These are phyloP conservation scores for Tetrahymena thermophila DNA, from an alignment of 73 alveolate species.

Conservation along the genomic window DNA sequence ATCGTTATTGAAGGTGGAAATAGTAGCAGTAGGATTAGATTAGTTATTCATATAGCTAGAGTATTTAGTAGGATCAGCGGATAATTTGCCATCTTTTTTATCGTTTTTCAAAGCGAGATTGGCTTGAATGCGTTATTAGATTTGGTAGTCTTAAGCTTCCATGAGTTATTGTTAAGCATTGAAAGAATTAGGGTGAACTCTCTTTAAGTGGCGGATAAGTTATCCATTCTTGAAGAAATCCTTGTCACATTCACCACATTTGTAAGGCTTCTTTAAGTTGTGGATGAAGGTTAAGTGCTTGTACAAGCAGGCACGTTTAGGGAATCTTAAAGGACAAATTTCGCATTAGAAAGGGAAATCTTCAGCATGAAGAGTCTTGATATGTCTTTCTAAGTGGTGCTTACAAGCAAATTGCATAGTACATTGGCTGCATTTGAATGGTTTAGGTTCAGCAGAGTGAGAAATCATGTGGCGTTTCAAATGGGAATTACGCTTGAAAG, in stretches of 20 bases:
- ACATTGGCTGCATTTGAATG: not conserved
- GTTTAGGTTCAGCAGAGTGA: not conserved
- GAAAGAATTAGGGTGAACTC: not conserved
- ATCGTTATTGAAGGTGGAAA: not conserved
- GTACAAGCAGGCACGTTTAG: not conserved
- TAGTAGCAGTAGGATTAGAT: not conserved
- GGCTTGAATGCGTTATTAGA: not conserved
- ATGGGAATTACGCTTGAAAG: not conserved
- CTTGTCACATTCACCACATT: not conserved
- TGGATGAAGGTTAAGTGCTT: not conserved
- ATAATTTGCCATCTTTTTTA: not conserved
- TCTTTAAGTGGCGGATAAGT: not conserved
- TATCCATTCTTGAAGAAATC: not conserved
- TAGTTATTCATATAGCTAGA: not conserved
- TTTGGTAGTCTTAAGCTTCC: not conserved
- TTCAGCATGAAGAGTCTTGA: not conserved
- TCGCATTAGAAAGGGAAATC: not conserved
- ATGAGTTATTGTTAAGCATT: not conserved
- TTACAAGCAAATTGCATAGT: not conserved
- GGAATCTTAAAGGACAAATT: not conserved
- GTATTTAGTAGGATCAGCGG: not conserved
- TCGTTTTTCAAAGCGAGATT: not conserved
- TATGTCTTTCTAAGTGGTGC: not conserved
- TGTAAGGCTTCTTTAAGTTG: not conserved
- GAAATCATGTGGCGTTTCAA: not conserved